phyloP scores from a whole-genome alignment of 148 eudicot genomes.

The Vaccinium myrtillus region DNA sequence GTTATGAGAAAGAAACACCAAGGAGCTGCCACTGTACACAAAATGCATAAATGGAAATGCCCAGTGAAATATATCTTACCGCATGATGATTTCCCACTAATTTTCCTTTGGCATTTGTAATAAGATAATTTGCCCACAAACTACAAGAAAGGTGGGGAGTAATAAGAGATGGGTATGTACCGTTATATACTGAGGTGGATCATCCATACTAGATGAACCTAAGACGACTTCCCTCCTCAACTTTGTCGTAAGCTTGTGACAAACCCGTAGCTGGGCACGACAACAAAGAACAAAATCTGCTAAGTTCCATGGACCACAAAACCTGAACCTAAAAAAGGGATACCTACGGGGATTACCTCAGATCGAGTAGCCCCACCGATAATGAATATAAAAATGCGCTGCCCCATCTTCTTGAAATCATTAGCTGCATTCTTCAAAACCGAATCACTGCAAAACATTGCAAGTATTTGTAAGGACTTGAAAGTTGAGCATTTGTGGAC shows the following conservation, averaged over 20 bases:
- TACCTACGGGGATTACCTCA: conserved; percentile 52
- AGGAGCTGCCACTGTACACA: neutral
- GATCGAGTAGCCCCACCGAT: conserved; percentile 97
- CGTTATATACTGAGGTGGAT: conserved; percentile 79
- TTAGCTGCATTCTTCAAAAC: conserved; percentile 47
- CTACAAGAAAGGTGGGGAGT: neutral
- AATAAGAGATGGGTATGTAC: conserved; percentile 31
- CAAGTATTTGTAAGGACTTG: neutral
- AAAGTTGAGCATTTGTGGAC: neutral
- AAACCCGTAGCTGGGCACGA: conserved; percentile 67
- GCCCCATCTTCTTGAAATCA: conserved; percentile 84
- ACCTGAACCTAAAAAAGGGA: neutral
- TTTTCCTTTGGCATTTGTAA: neutral
- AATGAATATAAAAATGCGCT: conserved; percentile 78
- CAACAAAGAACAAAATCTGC: conserved; percentile 16
- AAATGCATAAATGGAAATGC: neutral
- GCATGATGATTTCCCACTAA: neutral
- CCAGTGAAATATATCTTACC: neutral
- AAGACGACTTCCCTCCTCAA: conserved; percentile 83
- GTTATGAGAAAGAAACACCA: neutral
- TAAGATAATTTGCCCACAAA: neutral
- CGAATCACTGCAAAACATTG: conserved; percentile 60
- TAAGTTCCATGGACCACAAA: neutral
- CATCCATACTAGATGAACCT: conserved; percentile 85
- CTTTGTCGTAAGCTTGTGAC: conserved; percentile 92